Base-by-base conservation (phyloP, 2,329 filamentous ascomycete species). In the Neopestalotiopsis clavispora region DNA sequence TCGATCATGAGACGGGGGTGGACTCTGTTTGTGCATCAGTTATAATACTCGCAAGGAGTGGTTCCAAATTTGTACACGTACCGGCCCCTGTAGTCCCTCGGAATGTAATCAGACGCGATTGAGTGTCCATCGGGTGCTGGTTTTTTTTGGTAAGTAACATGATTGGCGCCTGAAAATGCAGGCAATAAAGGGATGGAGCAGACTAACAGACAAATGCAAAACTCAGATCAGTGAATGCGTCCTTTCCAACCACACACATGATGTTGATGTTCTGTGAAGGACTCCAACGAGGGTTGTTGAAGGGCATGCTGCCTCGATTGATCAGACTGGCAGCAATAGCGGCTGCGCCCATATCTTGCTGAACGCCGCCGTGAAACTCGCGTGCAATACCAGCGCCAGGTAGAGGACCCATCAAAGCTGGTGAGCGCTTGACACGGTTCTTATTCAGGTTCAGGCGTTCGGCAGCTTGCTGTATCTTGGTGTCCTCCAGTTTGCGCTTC, bases 401-500 rank as follows among this genome's bases (percentile, higher is more conserved):
- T 38, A 80, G 68, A 9, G 79, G 76, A 14, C 78, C 74, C 13
- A 68, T 69, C 17, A 81, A 71, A 17, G 72, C 71, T 12, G 66
- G 70, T 13, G 81, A 78, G 3, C 83, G 81, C 69, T 73, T 79
- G 61, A 86, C 78, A 20, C 83, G 82, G 17, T 75, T 72, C 69
- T 75, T 78, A n/a, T 80, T 72, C 9, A 80, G 70, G 13, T 77
- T 67, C n/a, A 73, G 72, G 56, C 79, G 76, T 4, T 72, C 72
- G 14, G 74, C 70, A 0, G 73, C 74, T 12, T 72, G 76, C 1
- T 74, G 75, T 4, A 77, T 76, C 28, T 78, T 78, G 67, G 81
- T 76, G 45, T 86, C 81, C 40, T 86, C 81, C 3, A 81, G 71
- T 69, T 84, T 84, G 66, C 87, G 87, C 71, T 83, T 84, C 78